Percentiles rank a stretch among this genome's conserved stretches.
Conservation (phyloP, 176 grass and related monocot genomes). For the Zizania latifolia region DNA sequence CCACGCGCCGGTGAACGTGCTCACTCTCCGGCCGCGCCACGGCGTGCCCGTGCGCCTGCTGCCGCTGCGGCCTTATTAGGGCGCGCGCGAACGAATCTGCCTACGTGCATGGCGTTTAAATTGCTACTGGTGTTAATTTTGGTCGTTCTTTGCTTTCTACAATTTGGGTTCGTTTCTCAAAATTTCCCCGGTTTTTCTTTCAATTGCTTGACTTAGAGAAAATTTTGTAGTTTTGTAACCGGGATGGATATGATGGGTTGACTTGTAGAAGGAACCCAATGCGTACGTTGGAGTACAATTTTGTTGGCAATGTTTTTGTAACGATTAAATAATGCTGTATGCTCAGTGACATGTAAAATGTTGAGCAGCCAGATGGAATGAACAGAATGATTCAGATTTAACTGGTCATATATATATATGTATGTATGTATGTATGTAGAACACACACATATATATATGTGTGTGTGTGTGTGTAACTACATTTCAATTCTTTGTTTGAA, state of each 20-base stretch:
- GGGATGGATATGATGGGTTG: neutral
- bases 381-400: too few relatives aligned
- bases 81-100: too few relatives aligned
- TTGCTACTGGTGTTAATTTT: neutral
- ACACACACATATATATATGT: too few relatives aligned
- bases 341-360: neutral
- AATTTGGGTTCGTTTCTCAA: neutral
- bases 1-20: slow-evolving; percentile 79
- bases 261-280: neutral
- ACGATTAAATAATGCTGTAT: neutral
- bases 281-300: neutral
- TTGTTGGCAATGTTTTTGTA: neutral
- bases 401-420: too few relatives aligned
- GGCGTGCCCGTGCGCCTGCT: slow-evolving; percentile 70
- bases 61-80: slow-evolving; percentile 27
- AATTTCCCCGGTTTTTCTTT: neutral
- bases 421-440: too few relatives aligned
- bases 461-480: too few relatives aligned
- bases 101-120: neutral
- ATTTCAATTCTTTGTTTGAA: too few relatives aligned
- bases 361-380: neutral
- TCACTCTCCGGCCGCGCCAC: slow-evolving; percentile 77
- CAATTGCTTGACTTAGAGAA: neutral
- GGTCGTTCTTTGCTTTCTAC: neutral
- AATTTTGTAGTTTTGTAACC: slow-evolving; percentile 22